phyloP scores from a whole-genome alignment of 2,329 filamentous ascomycete genomes.

The Colletotrichum trifolii region DNA sequence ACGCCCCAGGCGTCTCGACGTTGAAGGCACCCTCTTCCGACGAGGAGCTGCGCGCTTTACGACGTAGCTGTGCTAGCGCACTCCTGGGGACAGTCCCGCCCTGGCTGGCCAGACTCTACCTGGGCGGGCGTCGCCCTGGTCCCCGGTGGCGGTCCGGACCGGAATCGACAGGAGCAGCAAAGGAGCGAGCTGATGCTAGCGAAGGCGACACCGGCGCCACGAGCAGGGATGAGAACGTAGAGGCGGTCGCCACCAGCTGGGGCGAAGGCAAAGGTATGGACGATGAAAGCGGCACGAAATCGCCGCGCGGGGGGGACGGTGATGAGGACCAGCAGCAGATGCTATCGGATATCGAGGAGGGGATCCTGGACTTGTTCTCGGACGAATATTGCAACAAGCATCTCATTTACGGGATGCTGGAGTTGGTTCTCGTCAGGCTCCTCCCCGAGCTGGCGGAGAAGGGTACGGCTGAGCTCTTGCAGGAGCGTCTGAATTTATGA shows the following conservation, averaged over 20 bases:
- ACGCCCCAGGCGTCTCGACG: conserved; percentile 74
- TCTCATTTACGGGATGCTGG: conserved; percentile 83
- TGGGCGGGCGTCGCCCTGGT: conserved; percentile 54
- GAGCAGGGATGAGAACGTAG: conserved; percentile 37
- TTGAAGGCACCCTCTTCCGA: conserved; percentile 70
- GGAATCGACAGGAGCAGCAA: conserved; percentile 20
- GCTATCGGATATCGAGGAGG: conserved; percentile 68
- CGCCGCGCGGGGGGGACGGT: conserved; percentile 40
- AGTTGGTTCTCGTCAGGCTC: conserved; percentile 82
- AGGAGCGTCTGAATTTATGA: conserved; percentile 69
- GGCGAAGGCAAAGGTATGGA: conserved; percentile 36
- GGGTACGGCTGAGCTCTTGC: conserved; percentile 77
- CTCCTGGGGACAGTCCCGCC: conserved; percentile 61
- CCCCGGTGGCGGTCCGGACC: conserved; percentile 40
- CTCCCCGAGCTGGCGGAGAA: conserved; percentile 85
- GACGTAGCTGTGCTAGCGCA: conserved; percentile 73
- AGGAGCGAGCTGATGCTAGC: conserved; percentile 7
- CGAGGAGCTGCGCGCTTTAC: conserved; percentile 70
- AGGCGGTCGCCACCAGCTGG: conserved; percentile 38
- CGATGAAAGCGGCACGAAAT: conserved; percentile 38
- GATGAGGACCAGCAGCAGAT: conserved; percentile 60
- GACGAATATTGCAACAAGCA: conserved; percentile 95
- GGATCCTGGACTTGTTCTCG: conserved; percentile 78
- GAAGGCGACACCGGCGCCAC: conserved; percentile 2
- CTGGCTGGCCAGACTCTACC: conserved; percentile 61